These are phyloP conservation scores for Eucalyptus coolabah DNA, from an alignment of 345 rosid genomes.

Conservation along the genomic window DNA sequence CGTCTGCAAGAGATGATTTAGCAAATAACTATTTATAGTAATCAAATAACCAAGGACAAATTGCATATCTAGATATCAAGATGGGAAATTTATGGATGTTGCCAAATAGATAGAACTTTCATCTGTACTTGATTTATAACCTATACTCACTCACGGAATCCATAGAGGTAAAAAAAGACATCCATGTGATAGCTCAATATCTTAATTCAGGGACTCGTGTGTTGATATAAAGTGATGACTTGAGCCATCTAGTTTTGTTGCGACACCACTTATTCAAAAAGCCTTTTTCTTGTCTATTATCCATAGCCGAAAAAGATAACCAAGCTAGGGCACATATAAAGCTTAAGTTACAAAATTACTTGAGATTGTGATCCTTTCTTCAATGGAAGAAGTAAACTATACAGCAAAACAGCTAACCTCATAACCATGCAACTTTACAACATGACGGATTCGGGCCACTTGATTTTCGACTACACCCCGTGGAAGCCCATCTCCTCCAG, in stretches of 20 bases:
- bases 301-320: not conserved
- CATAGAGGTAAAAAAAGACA: not conserved
- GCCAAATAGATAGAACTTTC: not conserved
- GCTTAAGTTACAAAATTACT: not conserved
- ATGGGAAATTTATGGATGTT: not conserved
- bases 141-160: not conserved
- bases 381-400: not conserved
- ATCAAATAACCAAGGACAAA: not conserved
- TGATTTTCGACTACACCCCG: conserved; percentile 96
- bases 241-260: not conserved
- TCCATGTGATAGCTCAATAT: not conserved
- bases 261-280: not conserved
- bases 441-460: conserved; percentile 69
- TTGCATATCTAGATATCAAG: not conserved
- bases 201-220: not conserved
- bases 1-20: conserved; percentile 29
- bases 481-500: conserved; percentile 97
- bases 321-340: not conserved
- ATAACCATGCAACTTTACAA: conserved; percentile 63
- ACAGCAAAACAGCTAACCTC: conserved; percentile 45
- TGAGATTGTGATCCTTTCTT: not conserved
- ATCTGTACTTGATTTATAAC: not conserved
- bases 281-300: not conserved
- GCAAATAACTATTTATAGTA: not conserved
- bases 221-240: not conserved